phyloP scores from a whole-genome alignment of 345 rosid genomes.

The Trapa bicornis region DNA sequence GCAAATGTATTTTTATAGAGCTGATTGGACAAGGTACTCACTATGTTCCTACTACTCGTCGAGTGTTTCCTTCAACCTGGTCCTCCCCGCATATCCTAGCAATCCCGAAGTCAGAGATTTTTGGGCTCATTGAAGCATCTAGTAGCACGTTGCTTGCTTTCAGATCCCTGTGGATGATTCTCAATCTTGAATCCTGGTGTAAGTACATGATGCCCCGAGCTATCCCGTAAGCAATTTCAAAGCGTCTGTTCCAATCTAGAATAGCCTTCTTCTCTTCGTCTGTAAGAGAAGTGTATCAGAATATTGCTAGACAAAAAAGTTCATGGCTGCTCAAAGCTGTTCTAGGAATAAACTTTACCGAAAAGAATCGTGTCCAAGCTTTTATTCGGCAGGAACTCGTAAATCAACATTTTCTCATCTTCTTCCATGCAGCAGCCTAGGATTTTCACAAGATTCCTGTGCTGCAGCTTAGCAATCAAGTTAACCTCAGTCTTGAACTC shows the following conservation, averaged over 20 bases:
- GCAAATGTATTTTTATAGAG: neutral
- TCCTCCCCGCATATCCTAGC: constrained; percentile 8
- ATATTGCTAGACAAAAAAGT: neutral
- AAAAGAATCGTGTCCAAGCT: constrained; percentile 26
- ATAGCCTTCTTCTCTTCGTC: neutral
- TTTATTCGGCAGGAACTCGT: constrained; percentile 28
- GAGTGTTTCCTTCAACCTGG: constrained; percentile 7
- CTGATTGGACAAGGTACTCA: neutral
- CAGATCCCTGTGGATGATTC: constrained; percentile 13
- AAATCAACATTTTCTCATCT: constrained; percentile 20
- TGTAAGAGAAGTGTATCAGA: neutral
- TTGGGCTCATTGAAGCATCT: constrained; percentile 12
- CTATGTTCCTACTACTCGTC: constrained; percentile 12
- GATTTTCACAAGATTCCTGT: constrained; percentile 21
- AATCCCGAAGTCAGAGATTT: constrained; percentile 14
- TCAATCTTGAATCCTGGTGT: constrained; percentile 13
- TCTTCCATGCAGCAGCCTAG: neutral
- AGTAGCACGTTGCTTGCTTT: constrained; percentile 11
- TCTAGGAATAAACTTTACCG: neutral
- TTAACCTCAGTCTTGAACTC: constrained; percentile 30
- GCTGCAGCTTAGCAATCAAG: constrained; percentile 26
- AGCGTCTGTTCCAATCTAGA: constrained; percentile 11
- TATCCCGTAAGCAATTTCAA: constrained; percentile 8
- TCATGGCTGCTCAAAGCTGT: neutral
- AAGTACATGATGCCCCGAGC: constrained; percentile 14